These are phyloP conservation scores for Datisca glomerata DNA, from an alignment of 306 rosid species.

Conservation along the genomic window DNA sequence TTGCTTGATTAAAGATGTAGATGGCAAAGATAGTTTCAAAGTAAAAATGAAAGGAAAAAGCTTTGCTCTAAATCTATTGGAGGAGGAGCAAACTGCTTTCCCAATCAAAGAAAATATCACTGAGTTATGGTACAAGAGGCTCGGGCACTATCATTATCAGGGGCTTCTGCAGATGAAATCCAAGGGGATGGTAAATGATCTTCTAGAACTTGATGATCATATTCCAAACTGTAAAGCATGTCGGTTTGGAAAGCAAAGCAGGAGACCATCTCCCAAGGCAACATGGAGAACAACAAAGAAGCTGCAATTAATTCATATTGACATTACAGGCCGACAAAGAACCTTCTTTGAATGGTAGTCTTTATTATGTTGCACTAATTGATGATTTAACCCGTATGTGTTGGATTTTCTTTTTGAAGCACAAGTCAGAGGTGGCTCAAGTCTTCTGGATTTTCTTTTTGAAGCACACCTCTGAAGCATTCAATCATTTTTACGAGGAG, in stretches of 20 bases:
- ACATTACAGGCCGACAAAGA: constrained; percentile 1
- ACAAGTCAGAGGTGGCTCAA: background rate
- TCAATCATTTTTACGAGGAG: background rate
- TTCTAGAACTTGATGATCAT: background rate
- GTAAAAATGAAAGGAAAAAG: background rate
- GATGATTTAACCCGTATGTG: no score
- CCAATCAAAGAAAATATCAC: background rate
- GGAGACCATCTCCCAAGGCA: background rate
- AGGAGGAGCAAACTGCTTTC: constrained; percentile 2
- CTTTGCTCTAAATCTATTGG: constrained; percentile 5
- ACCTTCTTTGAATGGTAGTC: background rate
- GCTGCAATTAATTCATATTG: background rate
- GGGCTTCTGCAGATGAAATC: background rate
- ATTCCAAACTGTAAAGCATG: background rate
- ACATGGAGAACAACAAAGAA: background rate
- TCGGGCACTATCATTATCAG: background rate
- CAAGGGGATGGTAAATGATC: background rate
- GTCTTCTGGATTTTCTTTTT: background rate
- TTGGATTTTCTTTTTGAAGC: no score
- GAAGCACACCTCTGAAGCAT: background rate
- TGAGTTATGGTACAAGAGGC: constrained; percentile 1
- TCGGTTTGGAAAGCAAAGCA: background rate
- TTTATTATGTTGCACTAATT: background rate
- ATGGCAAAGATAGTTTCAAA: background rate
- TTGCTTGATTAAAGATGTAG: background rate